phyloP scores from a whole-genome alignment of 2,329 filamentous ascomycete genomes.

The Endoconidiophora polonica region DNA sequence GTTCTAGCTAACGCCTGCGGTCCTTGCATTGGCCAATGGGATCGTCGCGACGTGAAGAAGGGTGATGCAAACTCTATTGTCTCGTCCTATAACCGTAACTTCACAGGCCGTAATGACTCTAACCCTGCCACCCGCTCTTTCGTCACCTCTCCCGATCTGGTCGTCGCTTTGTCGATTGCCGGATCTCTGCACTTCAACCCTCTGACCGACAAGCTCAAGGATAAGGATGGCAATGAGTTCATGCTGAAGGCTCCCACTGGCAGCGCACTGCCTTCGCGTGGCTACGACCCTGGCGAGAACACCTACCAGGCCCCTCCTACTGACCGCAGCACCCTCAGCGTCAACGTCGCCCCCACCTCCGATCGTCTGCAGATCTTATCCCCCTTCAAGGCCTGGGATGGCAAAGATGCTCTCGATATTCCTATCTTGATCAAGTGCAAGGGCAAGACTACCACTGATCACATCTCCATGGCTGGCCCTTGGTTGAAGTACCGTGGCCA shows the following conservation, averaged over 20 bases:
- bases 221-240: conserved; percentile 94
- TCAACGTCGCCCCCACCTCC: conserved; percentile 72
- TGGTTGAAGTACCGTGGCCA: conserved; percentile 99
- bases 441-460: conserved; percentile 93
- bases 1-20: conserved; percentile 92
- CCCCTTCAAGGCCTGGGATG: conserved; percentile 78
- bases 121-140: conserved; percentile 92
- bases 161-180: conserved; percentile 71
- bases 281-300: conserved; percentile 81
- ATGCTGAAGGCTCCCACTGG: conserved; percentile 65
- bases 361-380: conserved; percentile 87
- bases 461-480: conserved; percentile 92
- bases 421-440: conserved; percentile 92
- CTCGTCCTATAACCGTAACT: conserved; percentile 99
- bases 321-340: conserved; percentile 55
- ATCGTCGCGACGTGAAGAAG: conserved; percentile 85
- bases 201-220: conserved; percentile 77
- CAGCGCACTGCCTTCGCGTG: conserved; percentile 58
- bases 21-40: conserved; percentile 90
- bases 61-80: conserved; percentile 91
- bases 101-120: conserved; percentile 92
- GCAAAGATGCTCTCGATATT: conserved; percentile 69
- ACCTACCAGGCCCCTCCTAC: conserved; percentile 91
- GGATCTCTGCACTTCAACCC: conserved; percentile 89
- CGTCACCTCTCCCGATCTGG: conserved; percentile 77